Base-by-base conservation (phyloP, 1,284 basidiomycete genomes). In the Marasmius tenuissimus region DNA sequence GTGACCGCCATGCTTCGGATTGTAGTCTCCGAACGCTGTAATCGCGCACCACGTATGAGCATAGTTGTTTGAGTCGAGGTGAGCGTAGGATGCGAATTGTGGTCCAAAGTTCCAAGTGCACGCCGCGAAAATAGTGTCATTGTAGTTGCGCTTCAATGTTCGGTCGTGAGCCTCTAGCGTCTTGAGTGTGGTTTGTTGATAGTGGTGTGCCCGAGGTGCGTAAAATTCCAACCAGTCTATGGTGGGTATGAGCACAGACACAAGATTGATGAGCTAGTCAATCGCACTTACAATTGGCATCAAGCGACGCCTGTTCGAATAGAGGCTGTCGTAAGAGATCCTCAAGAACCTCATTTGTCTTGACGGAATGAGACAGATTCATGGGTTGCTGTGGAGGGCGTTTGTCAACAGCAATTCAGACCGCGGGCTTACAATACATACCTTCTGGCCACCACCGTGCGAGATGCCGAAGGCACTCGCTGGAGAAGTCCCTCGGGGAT, bases 71-170 rank as follows among this genome's bases (percentile, higher is more conserved):
- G 18, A 18, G 49, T 63, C 55, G n/a, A 42, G 34, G 22, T 63
- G 62, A 20, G 22, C 18, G 18, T n/a, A 38, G 38, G 55, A 53
- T 4, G 33, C 35, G 8, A 53, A 55, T 27, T 61, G 9, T 8
- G 49, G 49, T 5, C 59, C 55, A 40, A 58, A 54, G 33, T 63
- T 63, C 49, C 60, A 47, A 5, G 59, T 63, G 12, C 49, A 38
- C 22, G 52, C 40, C 14, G 62, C 54, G 27, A 63, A 63, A 2
- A 54, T 39, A 12, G 39, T 50, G 35, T 34, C 38, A 3, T n/a
- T 12, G 38, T 34, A 63, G 39, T 57, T 61, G 7, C 20, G n/a
- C 18, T 56, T 45, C 14, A 56, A 5, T 4, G n/a, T 14, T n/a
- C 33, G n/a, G 14, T 60, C 34, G 58, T 60, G 42, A 14, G 53